Base-by-base conservation (phyloP, 2,329 filamentous ascomycete genomes). In the Leptographium procerum region DNA sequence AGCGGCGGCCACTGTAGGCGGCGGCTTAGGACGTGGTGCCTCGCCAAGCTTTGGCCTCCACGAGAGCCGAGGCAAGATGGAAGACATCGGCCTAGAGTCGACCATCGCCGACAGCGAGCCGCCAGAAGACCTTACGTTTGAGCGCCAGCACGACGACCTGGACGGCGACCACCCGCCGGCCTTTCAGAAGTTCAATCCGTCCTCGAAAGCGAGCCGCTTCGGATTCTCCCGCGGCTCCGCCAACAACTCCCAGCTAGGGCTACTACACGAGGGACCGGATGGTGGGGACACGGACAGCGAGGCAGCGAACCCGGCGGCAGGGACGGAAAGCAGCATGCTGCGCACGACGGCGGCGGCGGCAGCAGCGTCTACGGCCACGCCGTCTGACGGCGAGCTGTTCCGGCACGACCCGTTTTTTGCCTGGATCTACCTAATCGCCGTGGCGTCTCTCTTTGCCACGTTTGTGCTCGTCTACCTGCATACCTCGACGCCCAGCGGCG, bases 331-430 rank as follows among this genome's bases (percentile, higher is more conserved):
- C 52, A 22, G 16, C 26, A 31, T 7, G 52, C 7, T 36, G 53
- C 54, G 33, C 16, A 28, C 55, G 60, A 62, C 68, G 13, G 68
- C 73, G 22, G 67, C 71, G 2, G 70, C 81, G 0, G 76, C 84
- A 34, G 76, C 82, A 28, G 74, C n/a, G n/a, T n/a, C n/a, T n/a
- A n/a, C n/a, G n/a, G n/a, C n/a, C n/a, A n/a, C 28, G 28, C 74
- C 80, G 13, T 75, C 82, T 5, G 79, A 85, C 47, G 79, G 80
- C 55, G 87, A 91, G 66, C 80, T 88, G 26, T 90, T 90, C 60
- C 80, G 82, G 55, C 90, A 97, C 69, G 94, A 99, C 70, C 79
- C 86, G 6, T 95, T 97, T 73, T 99, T 94, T 79, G 89, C 88
- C 4, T 91, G 89, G 72, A 78, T 96, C 50, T 99, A 91, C 69